phyloP scores from a whole-genome alignment of 1,284 basidiomycete genomes.

The Ustilago crameri region DNA sequence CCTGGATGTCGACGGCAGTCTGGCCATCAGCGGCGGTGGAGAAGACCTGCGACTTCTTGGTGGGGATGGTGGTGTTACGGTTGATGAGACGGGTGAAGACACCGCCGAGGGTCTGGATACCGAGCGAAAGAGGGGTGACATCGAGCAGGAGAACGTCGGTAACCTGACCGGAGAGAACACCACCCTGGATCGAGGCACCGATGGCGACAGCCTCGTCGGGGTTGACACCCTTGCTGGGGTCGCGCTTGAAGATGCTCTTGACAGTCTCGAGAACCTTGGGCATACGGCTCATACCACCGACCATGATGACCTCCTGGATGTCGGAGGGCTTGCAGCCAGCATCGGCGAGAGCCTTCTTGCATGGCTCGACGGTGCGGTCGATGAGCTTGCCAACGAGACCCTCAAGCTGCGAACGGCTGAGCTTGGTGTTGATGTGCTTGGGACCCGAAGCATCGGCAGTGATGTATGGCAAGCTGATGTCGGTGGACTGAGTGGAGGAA shows the following conservation, averaged over 20 bases:
- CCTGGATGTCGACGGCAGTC: slow-evolving; percentile 87
- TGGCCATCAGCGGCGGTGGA: slow-evolving; percentile 84
- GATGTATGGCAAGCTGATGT: slow-evolving; percentile 89
- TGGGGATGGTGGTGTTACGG: slow-evolving; percentile 98
- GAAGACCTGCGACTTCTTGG: slow-evolving; percentile 98
- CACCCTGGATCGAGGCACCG: slow-evolving; percentile 91
- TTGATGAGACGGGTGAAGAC: slow-evolving; percentile 87
- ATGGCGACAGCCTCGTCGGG: slow-evolving; percentile 94
- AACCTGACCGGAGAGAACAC: slow-evolving; percentile 94
- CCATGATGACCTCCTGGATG: slow-evolving; percentile 94
- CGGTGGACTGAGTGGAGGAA: slow-evolving; percentile 73
- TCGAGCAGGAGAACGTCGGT: slow-evolving; percentile 96
- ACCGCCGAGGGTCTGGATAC: slow-evolving; percentile 97
- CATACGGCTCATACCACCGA: slow-evolving; percentile 99
- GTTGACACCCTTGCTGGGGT: slow-evolving; percentile 97
- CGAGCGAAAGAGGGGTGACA: slow-evolving; percentile 92
- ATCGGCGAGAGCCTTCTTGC: slow-evolving; percentile 92
- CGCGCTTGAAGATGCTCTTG: slow-evolving; percentile 89
- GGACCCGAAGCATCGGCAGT: slow-evolving; percentile 30
- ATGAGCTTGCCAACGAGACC: slow-evolving; percentile 83
- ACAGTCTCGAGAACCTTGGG: slow-evolving; percentile 93
- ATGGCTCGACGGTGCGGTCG: slow-evolving; percentile 91
- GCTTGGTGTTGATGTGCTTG: slow-evolving; percentile 34
- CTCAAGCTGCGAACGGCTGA: slow-evolving; percentile 83
- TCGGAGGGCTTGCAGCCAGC: slow-evolving; percentile 92